Evolutionary conservation across 2,329 filamentous ascomycete genomes (phyloP).

Genomic region (Drechslera avenae): DNA sequence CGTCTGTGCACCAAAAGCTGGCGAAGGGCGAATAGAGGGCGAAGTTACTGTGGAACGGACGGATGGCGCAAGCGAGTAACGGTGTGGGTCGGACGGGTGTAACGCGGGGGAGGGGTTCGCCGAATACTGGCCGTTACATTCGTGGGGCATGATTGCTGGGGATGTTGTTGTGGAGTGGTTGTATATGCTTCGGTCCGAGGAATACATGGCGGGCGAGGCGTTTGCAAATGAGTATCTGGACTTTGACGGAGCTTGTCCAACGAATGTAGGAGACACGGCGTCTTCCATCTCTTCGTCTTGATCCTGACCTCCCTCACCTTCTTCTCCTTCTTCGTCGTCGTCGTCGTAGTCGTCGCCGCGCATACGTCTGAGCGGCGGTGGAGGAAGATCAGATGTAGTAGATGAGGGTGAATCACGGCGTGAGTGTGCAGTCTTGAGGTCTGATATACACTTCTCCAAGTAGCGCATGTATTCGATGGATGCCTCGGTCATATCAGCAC

Average conservation of each 20-base stretch:
- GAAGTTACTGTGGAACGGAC: conserved; percentile 45
- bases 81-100: conserved; percentile 53
- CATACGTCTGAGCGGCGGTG: conserved; percentile 20
- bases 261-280: conserved; percentile 37
- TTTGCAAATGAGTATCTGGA: conserved; percentile 35
- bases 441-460: conserved; percentile 82
- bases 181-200: conserved; percentile 46
- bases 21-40: conserved; percentile 43
- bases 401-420: conserved; percentile 36
- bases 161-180: conserved; percentile 49
- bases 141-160: conserved; percentile 44
- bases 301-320: conserved; percentile 56
- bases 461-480: conserved; percentile 97
- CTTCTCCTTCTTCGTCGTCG: no score
- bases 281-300: conserved; percentile 55
- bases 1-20: conserved; percentile 51
- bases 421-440: conserved; percentile 65
- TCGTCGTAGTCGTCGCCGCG: conserved; percentile 52
- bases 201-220: conserved; percentile 43
- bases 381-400: conserved; percentile 30
- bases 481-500: conserved; percentile 61
- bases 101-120: conserved; percentile 49
- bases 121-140: conserved; percentile 54
- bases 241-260: conserved; percentile 12
- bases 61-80: conserved; percentile 52